A percentile compares a stretch with the other conserved stretches of the same genome.
These are phyloP conservation scores for Xerocomellus intermedius DNA, from an alignment of 768 basidiomycete species.

Conservation along the genomic window DNA sequence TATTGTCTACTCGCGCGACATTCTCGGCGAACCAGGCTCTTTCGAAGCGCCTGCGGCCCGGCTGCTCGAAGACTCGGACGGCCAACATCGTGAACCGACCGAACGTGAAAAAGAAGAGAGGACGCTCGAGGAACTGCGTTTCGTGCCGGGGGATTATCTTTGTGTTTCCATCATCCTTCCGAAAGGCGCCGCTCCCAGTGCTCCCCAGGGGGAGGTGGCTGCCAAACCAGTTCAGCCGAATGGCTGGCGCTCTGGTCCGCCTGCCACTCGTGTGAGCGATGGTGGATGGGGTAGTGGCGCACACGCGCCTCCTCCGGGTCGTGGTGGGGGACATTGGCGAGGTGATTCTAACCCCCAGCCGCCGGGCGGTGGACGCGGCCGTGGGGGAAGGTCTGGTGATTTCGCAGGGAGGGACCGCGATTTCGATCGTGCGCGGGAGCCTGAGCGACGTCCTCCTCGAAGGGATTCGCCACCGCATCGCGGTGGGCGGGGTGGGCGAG, in stretches of 20 bases:
- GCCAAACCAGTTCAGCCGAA: conserved; percentile 35
- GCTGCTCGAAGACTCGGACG: conserved; percentile 50
- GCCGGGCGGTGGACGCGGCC: conserved; percentile 41
- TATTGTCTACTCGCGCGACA: conserved; percentile 79
- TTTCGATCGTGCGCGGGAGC: conserved; percentile 38
- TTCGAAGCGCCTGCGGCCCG: conserved; percentile 56
- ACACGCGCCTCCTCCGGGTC: conserved; percentile 34
- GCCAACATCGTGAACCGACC: conserved; percentile 31
- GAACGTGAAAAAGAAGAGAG: conserved; percentile 61
- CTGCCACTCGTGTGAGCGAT: conserved; percentile 41
- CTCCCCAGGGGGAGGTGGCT: conserved; percentile 48
- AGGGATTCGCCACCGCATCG: conserved; percentile 48
- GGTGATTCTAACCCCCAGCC: conserved; percentile 59
- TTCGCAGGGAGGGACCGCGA: conserved; percentile 38
- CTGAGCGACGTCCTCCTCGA: conserved; percentile 51
- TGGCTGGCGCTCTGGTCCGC: conserved; percentile 36
- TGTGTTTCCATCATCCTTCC: conserved; percentile 74
- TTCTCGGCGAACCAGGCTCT: conserved; percentile 75
- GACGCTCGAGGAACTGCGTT: conserved; percentile 75
- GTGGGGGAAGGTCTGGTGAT: conserved; percentile 38
- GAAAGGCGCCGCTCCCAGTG: conserved; percentile 49
- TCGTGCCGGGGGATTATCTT: conserved; percentile 80
- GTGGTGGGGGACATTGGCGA: conserved; percentile 73
- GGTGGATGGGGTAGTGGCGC: conserved; percentile 49
- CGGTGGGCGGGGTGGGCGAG: conserved; percentile 44